phyloP scores from a whole-genome alignment of 805 yeast genomes.

The Zygotorulaspora danielsina region DNA sequence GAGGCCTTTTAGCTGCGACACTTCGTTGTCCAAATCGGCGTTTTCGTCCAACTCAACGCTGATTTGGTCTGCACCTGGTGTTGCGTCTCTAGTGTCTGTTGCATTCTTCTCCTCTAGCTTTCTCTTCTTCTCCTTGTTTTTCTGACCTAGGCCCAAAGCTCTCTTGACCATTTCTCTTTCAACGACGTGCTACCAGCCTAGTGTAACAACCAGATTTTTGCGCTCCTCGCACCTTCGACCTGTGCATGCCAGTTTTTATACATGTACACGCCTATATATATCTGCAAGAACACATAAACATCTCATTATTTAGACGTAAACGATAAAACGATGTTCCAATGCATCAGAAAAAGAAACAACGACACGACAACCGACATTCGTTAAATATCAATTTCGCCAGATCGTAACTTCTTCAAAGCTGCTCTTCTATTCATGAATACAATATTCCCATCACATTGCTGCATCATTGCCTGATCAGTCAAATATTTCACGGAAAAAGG shows the following conservation, averaged over 20 bases:
- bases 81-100: constrained; percentile 19
- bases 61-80: constrained; percentile 40
- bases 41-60: constrained; percentile 67
- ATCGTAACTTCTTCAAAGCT: too few relatives aligned
- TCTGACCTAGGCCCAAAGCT: constrained; percentile 61
- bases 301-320: constrained; percentile 1
- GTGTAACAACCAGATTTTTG: too few relatives aligned
- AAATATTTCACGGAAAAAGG: not conserved
- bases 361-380: constrained; percentile 1
- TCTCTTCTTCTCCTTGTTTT: constrained; percentile 41
- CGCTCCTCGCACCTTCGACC: too few relatives aligned
- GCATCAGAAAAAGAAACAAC: not conserved
- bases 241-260: not conserved
- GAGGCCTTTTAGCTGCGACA: constrained; percentile 69
- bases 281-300: constrained; percentile 1
- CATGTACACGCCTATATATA: not conserved
- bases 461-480: constrained; percentile 1
- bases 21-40: constrained; percentile 70
- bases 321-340: constrained; percentile 1
- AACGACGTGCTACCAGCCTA: too few relatives aligned
- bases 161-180: constrained; percentile 55
- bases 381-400: not conserved
- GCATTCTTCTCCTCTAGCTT: constrained; percentile 17
- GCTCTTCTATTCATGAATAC: not conserved
- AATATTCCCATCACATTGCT: not conserved